A percentile compares a stretch with the other conserved stretches of the same genome.
Evolutionary conservation across 257 asterid species (phyloP).

Genomic region (Scutellaria galericulata): DNA sequence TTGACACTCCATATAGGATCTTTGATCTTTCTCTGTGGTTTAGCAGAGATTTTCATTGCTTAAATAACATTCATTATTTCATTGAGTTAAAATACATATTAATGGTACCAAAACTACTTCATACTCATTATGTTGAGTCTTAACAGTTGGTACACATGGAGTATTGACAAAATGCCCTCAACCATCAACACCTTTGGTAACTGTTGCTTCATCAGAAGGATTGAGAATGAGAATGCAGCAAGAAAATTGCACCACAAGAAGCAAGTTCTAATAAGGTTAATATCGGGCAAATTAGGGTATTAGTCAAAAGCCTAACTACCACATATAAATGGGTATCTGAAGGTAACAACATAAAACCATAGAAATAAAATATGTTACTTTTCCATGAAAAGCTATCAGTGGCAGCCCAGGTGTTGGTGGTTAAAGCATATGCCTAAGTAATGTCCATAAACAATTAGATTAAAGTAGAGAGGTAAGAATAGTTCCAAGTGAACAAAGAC

Average conservation of each 20-base stretch:
- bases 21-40: constrained; percentile 1
- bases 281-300: not conserved
- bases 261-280: not conserved
- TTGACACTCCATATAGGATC: constrained; percentile 3
- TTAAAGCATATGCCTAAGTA: no score
- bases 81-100: not conserved
- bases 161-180: constrained; percentile 3
- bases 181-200: not conserved
- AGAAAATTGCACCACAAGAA: constrained; percentile 4
- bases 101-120: not conserved
- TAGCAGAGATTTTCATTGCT: not conserved
- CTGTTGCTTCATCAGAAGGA: constrained; percentile 6
- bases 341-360: not conserved
- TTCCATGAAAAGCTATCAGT: no score
- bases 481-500: no score
- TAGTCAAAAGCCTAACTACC: not conserved
- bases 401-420: no score
- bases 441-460: no score
- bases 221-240: constrained; percentile 1
- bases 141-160: constrained; percentile 13
- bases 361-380: not conserved
- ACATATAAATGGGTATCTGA: not conserved
- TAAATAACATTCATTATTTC: not conserved
- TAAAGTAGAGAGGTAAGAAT: no score
- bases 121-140: not conserved